Evolutionary conservation across 176 grass and related monocot genomes (phyloP), one percentile per base, ranked within the genome.

Genomic region (Oryza rufipogon): DNA sequence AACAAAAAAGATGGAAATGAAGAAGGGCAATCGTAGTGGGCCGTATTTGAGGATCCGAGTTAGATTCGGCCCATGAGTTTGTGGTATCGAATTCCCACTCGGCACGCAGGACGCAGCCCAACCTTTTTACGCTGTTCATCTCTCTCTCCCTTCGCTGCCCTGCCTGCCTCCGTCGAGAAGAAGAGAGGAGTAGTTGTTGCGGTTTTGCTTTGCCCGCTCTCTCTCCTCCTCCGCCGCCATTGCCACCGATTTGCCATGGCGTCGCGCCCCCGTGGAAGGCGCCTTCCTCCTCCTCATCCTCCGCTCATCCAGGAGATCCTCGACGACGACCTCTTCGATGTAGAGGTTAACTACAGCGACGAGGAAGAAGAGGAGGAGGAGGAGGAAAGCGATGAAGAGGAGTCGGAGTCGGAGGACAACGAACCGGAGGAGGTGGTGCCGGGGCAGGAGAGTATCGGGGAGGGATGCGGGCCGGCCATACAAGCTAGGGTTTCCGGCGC

Each of bases 401-500:
- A 36, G 30, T 69, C 72, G 26, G 41, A 51, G 4, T 41, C 39
- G 19, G 34, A 30, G 2, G 69, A 9, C 9, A 66, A 6, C 0
- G 67, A 16, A 0, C 64, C 49, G 9, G 67, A 71, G 9, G 70
- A 82, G 68, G 76, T 32, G 32, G 67, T 3, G 48, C 42, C 13
- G 17, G 2, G 23, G 23, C 33, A 73, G 28, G 48, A 22, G 20
- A 34, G 38, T 39, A 51, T 64, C 39, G 69, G 6, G n/a, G 79
- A 61, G 36, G 85, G 60, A 11, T 58, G 38, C n/a, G 69, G 4
- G 15, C 71, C 71, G 6, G 4, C 71, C 51, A 22, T 64, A 34
- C 66, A 47, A 19, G 39, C 75, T 76, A 78, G 63, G 86, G 84
- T 85, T 87, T 64, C 76, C 51, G 30, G 45, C 73, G 81, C 5